Evolutionary conservation across 2,329 filamentous ascomycete genomes (phyloP), one percentile per base, ranked within the genome.

Genomic region (Didymellaceae sp.): DNA sequence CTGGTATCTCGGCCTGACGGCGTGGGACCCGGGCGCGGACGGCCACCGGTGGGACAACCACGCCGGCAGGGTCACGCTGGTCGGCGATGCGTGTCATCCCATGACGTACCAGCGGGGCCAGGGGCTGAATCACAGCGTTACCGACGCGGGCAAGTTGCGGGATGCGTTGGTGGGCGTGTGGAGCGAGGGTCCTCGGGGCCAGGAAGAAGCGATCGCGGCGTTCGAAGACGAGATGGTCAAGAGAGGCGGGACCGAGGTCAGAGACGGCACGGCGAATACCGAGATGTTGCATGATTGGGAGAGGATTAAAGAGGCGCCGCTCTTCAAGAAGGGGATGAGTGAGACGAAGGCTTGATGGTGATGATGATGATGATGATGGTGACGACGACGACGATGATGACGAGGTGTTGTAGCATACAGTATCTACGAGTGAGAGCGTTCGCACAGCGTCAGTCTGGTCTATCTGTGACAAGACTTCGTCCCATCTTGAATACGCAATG

Each of bases 121-220:
- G 59, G 78, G 77, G 0, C 68, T 80, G n/a, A 80, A 80, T 52
- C 77, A 80, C 50, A 73, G 73, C 2, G 65, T 80, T 8, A 71
- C 71, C 1, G 78, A 80, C 51, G 75, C 73, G 4, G 70, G 66
- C 1, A 73, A 75, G 47, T 52, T 80, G 7, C 64, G 73, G 30
- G 63, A 71, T 55, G 59, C 66, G 1, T 54, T 75, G 14, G 34
- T 67, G 9, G 54, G 58, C 28, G 57, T 71, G 6, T 28, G 54
- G n/a, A 46, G 62, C 5, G 59, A 66, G 2, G 55, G n/a, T n/a
- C n/a, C n/a, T n/a, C n/a, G 45, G 10, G 45, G 63, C 20, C 59
- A 68, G 46, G 59, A 51, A 17, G 60, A 66, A 9, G 52, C 66
- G 1, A 70, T 80, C 16, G 58, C 55, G 2, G 62, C 52, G 2